These are phyloP conservation scores for Seminavis robusta DNA, from an alignment of 108 stramenopile genomes.

Conservation along the genomic window DNA sequence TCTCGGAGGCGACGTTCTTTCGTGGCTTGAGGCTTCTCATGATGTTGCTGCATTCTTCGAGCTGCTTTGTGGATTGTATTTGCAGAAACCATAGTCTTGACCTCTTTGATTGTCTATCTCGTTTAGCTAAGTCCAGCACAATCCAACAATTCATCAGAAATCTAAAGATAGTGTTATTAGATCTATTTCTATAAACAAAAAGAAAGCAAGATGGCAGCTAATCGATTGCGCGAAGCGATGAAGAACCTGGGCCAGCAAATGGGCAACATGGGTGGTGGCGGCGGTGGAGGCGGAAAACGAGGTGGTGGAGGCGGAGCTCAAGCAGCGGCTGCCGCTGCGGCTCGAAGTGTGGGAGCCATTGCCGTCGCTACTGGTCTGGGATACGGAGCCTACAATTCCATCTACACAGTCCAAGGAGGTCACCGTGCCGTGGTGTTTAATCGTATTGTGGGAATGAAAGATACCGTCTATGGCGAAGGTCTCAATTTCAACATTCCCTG, in stretches of 20 bases:
- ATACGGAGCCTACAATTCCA: slow-evolving; percentile 92
- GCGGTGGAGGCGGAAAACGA: slow-evolving; percentile 59
- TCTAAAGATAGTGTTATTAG: too few species aligned
- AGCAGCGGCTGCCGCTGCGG: slow-evolving; percentile 76
- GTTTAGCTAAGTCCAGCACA: too few species aligned
- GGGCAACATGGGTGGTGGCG: slow-evolving; percentile 38
- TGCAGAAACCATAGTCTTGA: too few species aligned
- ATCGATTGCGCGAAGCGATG: slow-evolving; percentile 78
- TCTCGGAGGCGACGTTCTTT: slow-evolving; percentile 2
- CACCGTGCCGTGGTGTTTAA: slow-evolving; percentile 97
- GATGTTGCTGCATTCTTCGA: too few species aligned
- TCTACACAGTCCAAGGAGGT: slow-evolving; percentile 95
- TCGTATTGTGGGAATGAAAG: slow-evolving; percentile 92
- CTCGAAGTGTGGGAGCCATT: slow-evolving; percentile 63
- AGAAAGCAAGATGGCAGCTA: too few species aligned
- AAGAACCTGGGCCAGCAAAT: slow-evolving; percentile 72
- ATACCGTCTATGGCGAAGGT: slow-evolving; percentile 87
- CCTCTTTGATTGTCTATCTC: too few species aligned
- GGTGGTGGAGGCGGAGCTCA: slow-evolving; percentile 51
- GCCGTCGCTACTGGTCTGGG: slow-evolving; percentile 74
- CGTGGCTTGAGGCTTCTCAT: slow-evolving; percentile 8
- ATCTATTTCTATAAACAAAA: too few species aligned
- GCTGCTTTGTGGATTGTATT: too few species aligned
- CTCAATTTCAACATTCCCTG: slow-evolving; percentile 98
- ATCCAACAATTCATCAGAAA: too few species aligned